phyloP scores from a whole-genome alignment of 495 filamentous ascomycete genomes.

The Patellaria atrata region DNA sequence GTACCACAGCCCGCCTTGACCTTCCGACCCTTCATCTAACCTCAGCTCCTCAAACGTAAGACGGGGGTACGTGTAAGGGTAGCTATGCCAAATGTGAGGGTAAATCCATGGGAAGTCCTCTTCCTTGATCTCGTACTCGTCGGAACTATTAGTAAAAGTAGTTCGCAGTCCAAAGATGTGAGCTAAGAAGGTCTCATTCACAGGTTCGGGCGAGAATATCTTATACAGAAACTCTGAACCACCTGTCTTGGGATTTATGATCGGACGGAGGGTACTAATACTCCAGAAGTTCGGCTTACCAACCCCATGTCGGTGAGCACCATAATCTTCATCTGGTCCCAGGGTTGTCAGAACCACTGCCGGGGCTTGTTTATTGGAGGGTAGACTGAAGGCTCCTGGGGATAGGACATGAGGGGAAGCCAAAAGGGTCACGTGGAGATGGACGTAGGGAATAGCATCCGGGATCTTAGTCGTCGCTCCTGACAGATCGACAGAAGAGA shows the following conservation, averaged over 20 bases:
- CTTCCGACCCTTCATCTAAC: constrained; percentile 44
- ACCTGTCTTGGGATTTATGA: constrained; percentile 39
- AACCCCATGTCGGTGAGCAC: constrained; percentile 39
- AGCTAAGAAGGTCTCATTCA: constrained; percentile 49
- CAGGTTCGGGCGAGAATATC: constrained; percentile 68
- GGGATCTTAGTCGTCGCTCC: constrained; percentile 37
- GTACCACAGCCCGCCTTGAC: constrained; percentile 78
- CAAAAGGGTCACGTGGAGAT: constrained; percentile 78
- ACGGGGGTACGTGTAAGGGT: constrained; percentile 69
- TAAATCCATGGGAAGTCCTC: constrained; percentile 65
- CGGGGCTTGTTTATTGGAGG: constrained; percentile 38
- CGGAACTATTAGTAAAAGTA: neutral
- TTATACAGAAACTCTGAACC: constrained; percentile 77
- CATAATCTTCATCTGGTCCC: constrained; percentile 37
- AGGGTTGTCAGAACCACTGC: constrained; percentile 72
- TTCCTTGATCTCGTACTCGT: constrained; percentile 13
- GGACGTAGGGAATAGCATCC: constrained; percentile 67
- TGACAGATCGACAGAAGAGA: constrained; percentile 46
- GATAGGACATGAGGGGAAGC: constrained; percentile 57
- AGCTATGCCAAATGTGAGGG: constrained; percentile 62
- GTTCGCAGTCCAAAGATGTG: constrained; percentile 30
- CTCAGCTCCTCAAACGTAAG: constrained; percentile 75
- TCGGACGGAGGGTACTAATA: constrained; percentile 59
- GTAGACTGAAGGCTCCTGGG: constrained; percentile 54
- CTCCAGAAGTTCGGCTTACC: constrained; percentile 73